These are phyloP conservation scores for Naematelia aurantialba DNA, from an alignment of 768 basidiomycete genomes.

Conservation along the genomic window DNA sequence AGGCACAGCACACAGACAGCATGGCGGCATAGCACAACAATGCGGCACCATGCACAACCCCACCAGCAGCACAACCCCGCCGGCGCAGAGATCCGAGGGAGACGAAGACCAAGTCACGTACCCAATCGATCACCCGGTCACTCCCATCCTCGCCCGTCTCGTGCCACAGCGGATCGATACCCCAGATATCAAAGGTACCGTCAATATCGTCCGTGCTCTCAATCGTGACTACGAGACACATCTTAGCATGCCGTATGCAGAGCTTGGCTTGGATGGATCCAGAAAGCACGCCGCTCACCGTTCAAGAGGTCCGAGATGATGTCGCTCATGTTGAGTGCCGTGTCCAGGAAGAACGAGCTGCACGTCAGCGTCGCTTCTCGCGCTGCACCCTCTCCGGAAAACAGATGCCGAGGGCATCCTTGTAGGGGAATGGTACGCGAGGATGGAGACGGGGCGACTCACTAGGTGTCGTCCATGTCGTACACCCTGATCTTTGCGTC, in stretches of 20 bases:
- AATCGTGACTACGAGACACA: conserved; percentile 11
- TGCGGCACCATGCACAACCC: too few species aligned
- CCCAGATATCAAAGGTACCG: conserved; percentile 23
- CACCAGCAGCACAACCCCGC: too few species aligned
- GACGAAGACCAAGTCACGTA: too few species aligned
- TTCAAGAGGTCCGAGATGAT: conserved; percentile 38
- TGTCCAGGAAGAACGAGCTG: conserved; percentile 13
- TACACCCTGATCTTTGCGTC: conserved; percentile 54
- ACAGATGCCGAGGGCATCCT: too few species aligned
- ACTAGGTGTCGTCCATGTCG: conserved; percentile 41
- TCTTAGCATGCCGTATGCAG: neutral
- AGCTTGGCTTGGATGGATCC: neutral
- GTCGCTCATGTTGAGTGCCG: conserved; percentile 32
- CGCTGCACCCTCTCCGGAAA: neutral
- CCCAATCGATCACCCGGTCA: conserved; percentile 34
- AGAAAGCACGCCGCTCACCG: too few species aligned
- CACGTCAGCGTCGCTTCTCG: conserved; percentile 40
- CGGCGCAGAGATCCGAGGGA: too few species aligned
- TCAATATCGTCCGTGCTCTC: conserved; percentile 14
- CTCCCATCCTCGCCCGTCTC: conserved; percentile 26
- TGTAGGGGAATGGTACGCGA: too few species aligned
- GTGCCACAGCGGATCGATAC: conserved; percentile 46
- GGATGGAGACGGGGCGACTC: too few species aligned
- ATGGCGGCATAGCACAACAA: too few species aligned
- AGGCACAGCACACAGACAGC: neutral